Evolutionary conservation across 208 protist species (phyloP), one percentile per base, ranked within the genome.

Genomic region (Trypanosoma melophagium): DNA sequence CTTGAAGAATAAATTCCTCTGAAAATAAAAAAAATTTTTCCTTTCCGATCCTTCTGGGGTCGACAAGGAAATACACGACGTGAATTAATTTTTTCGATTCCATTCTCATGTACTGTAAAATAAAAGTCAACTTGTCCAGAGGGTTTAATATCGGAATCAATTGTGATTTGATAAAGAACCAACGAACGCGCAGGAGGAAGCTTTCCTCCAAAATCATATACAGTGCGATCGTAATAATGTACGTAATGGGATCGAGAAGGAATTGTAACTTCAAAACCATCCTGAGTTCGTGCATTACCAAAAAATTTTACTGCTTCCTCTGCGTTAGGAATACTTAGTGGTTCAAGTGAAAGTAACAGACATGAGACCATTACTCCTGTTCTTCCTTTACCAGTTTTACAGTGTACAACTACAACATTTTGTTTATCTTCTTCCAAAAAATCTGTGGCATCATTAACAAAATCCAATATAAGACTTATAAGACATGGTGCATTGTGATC

Each of bases 311-410:
- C 69, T 0, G 94, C 90, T 3, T 76, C 76, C 17, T 74, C 53
- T 3, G 86, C 89, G 12, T 61, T 75, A 42, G 54, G 22, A 50
- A 86, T 74, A 24, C 47, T 1, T 0, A 75, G 51, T 10, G 70
- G 80, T 47, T 84, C 76, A 56, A 80, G 28, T 19, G 66, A 65
- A 57, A 80, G 59, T 16, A 96, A 79, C 22, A 92, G 65, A 63
- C 86, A 86, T 50, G 76, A 87, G n/a, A 98, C 83, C 92, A 99
- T 97, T 51, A 97, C 63, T 31, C 97, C 97, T n/a, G 97, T 98
- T 16, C 97, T 74, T 0, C 96, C 97, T 69, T 98, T 99, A n/a
- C 97, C 97, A 0, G 97, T 97, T 66, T 98, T 98, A 80, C 97
- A 99, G 74, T 99, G 97, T 38, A 99, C 60, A 4, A 81, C 97